Conservation (phyloP, 495 filamentous ascomycete species). For the Penicillium alfredii region DNA sequence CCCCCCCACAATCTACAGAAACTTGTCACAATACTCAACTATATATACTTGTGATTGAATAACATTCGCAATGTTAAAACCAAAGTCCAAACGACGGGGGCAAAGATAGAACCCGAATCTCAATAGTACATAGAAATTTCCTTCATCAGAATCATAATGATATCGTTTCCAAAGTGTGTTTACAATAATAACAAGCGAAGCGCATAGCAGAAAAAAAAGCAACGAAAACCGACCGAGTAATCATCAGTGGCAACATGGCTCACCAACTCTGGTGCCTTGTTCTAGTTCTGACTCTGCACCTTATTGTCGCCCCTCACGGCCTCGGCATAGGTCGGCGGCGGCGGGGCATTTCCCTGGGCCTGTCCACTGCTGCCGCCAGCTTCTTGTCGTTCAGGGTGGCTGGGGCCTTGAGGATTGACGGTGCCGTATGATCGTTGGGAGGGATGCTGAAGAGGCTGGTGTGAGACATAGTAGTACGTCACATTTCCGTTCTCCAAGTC, state of each 20-base stretch:
- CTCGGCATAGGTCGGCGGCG: conserved; percentile 78
- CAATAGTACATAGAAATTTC: conserved; percentile 9
- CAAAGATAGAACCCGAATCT: not conserved
- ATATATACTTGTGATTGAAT: no score
- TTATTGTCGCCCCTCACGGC: conserved; percentile 85
- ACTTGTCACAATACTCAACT: no score
- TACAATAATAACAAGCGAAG: conserved; percentile 3
- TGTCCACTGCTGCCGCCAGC: conserved; percentile 29
- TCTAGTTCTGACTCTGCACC: conserved; percentile 66
- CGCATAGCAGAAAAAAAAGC: not conserved
- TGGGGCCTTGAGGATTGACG: conserved; percentile 20
- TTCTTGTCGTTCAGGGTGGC: no score
- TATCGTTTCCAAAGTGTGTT: not conserved
- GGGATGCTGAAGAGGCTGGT: conserved; percentile 35
- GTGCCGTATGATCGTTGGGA: conserved; percentile 39
- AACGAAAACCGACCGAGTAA: no score
- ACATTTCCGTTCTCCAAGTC: conserved; percentile 48
- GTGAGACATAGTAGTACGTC: conserved; percentile 65
- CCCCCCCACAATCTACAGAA: no score
- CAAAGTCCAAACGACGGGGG: no score
- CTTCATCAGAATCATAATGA: conserved; percentile 17
- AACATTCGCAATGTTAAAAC: no score
- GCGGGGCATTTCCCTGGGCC: conserved; percentile 27
- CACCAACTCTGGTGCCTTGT: not conserved
- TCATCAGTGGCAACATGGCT: no score